Evolutionary conservation across 805 yeast genomes (phyloP).

Genomic region (Blastobotrys terrestris): DNA sequence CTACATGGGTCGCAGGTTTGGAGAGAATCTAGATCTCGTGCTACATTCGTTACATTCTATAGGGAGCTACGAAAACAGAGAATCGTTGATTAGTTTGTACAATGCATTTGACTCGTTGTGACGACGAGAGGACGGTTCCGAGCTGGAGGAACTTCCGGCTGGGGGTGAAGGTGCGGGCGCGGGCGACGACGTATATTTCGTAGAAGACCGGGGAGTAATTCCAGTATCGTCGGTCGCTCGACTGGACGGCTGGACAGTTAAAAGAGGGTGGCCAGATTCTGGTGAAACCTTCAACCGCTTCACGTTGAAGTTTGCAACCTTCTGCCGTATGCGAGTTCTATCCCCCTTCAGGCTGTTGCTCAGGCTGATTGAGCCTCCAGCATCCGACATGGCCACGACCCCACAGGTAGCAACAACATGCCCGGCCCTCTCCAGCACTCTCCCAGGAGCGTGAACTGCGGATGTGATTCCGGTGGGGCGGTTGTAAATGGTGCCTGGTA

Average conservation of each 20-base stretch:
- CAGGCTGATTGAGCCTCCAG: not conserved
- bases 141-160: too few relatives aligned
- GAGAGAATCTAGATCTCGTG: not conserved
- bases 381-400: slow-evolving; percentile 25
- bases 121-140: not conserved
- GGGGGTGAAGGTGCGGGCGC: too few relatives aligned
- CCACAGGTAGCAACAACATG: slow-evolving; percentile 45
- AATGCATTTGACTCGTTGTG: slow-evolving; percentile 5
- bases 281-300: not conserved
- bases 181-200: slow-evolving; percentile 34
- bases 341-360: not conserved
- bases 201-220: not conserved
- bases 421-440: slow-evolving; percentile 39
- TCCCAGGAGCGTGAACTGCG: slow-evolving; percentile 58
- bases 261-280: not conserved
- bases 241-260: not conserved
- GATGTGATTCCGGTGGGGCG: slow-evolving; percentile 63
- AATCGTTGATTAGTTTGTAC: not conserved
- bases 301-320: not conserved
- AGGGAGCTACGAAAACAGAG: slow-evolving; percentile 2
- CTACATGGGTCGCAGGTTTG: too few relatives aligned
- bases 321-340: not conserved
- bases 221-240: not conserved
- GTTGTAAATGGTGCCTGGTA: slow-evolving; percentile 61
- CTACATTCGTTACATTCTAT: not conserved